Evolutionary conservation across 208 protist species (phyloP).

Genomic region (Acanthamoeba sp.): DNA sequence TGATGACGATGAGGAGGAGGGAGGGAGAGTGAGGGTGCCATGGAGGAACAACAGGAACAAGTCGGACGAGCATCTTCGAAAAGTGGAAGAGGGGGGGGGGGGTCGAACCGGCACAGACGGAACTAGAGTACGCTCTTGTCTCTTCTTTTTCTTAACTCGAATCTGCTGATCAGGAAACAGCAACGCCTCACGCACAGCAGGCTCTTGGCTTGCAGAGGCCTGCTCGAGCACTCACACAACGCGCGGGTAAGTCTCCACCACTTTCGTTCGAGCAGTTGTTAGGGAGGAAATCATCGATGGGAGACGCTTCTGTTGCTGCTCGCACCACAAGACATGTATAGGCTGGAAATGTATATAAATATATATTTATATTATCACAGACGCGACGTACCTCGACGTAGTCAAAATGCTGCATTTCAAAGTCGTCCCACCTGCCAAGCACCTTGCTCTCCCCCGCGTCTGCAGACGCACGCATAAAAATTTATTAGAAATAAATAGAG

Average conservation of each 20-base stretch:
- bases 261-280: too few relatives aligned
- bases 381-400: not conserved
- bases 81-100: too few relatives aligned
- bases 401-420: not conserved
- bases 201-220: not conserved
- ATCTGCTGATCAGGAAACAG: not conserved
- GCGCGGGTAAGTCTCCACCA: too few relatives aligned
- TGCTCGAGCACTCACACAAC: not conserved
- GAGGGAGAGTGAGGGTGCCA: too few relatives aligned
- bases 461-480: not conserved
- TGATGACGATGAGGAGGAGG: not conserved
- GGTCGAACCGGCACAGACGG: not conserved
- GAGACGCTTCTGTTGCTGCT: too few relatives aligned
- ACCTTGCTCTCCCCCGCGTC: not conserved
- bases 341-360: too few relatives aligned
- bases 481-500: too few relatives aligned
- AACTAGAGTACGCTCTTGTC: not conserved
- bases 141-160: not conserved
- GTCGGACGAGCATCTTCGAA: too few relatives aligned
- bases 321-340: too few relatives aligned
- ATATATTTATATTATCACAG: too few relatives aligned
- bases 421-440: not conserved
- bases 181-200: not conserved
- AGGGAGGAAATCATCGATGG: too few relatives aligned
- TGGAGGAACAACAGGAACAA: too few relatives aligned